Evolutionary conservation across 257 asterid genomes (phyloP).

Genomic region (Verbena officinalis): DNA sequence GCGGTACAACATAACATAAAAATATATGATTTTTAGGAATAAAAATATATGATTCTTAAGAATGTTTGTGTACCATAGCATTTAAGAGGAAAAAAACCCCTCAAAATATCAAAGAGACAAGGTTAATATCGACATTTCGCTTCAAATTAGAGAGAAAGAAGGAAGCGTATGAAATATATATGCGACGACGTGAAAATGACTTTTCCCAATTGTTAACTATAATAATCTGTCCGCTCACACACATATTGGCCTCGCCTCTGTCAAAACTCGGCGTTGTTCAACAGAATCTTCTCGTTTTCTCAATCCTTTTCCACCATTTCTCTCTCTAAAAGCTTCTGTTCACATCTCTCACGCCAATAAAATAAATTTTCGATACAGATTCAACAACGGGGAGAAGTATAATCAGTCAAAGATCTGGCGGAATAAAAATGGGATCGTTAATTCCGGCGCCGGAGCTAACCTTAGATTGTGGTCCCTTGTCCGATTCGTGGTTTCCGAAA

Average conservation of each 20-base stretch:
- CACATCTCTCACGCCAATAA: slow-evolving; percentile 12
- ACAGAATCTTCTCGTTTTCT: slow-evolving; percentile 69
- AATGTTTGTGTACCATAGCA: no score
- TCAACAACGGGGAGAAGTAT: background rate
- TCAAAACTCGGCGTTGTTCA: slow-evolving; percentile 77
- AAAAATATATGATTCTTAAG: no score
- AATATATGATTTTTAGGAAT: no score
- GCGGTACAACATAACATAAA: no score
- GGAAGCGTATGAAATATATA: slow-evolving; percentile 41
- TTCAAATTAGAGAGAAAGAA: background rate
- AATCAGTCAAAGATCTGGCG: slow-evolving; percentile 41
- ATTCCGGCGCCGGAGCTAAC: slow-evolving; percentile 59
- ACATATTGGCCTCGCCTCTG: slow-evolving; percentile 43
- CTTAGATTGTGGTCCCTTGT: slow-evolving; percentile 44
- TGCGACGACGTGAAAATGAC: slow-evolving; percentile 60
- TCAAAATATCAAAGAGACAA: no score
- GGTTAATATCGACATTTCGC: no score
- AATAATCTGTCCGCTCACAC: slow-evolving; percentile 14
- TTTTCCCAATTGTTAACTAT: slow-evolving; percentile 15
- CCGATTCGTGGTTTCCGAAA: slow-evolving; percentile 35
- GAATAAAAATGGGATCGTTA: slow-evolving; percentile 49
- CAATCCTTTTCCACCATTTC: slow-evolving; percentile 13
- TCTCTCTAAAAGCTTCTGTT: slow-evolving; percentile 22
- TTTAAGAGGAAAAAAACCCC: no score
- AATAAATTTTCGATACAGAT: background rate